Conservation (phyloP, 1,284 basidiomycete genomes). For the Ganoderma multipileum region DNA sequence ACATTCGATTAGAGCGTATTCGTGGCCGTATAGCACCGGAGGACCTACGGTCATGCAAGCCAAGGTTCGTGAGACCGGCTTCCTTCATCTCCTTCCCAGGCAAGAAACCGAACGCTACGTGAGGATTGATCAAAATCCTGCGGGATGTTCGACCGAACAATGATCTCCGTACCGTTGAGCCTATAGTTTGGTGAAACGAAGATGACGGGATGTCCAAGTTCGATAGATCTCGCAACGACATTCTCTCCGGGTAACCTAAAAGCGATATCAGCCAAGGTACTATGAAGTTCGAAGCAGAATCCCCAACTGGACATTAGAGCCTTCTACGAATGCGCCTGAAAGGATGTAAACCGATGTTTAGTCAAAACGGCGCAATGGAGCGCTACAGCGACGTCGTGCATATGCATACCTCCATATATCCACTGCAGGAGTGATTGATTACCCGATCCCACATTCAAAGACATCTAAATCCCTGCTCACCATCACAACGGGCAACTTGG, state of each 20-base stretch:
- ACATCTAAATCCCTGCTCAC: neutral
- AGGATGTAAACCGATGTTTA: too few species aligned
- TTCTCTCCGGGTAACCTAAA: neutral
- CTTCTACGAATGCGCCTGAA: neutral
- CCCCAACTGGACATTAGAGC: neutral
- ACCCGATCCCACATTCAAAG: neutral
- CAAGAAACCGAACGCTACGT: neutral
- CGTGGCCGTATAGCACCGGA: neutral
- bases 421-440: neutral
- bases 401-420: neutral
- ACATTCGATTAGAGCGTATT: neutral
- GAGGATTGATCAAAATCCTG: neutral
- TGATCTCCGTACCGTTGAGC: neutral
- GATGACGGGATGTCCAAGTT: neutral
- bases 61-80: slow-evolving; percentile 59
- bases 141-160: neutral
- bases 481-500: neutral
- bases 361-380: neutral
- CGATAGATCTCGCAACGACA: neutral
- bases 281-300: too few species aligned
- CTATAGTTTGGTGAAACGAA: neutral
- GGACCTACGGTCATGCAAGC: slow-evolving; percentile 55
- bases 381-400: too few species aligned
- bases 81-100: slow-evolving; percentile 47
- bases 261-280: neutral